Evolutionary conservation across 2,329 filamentous ascomycete genomes (phyloP), one percentile per base, ranked within the genome.

Genomic region (Nothomitra cinnamomea): DNA sequence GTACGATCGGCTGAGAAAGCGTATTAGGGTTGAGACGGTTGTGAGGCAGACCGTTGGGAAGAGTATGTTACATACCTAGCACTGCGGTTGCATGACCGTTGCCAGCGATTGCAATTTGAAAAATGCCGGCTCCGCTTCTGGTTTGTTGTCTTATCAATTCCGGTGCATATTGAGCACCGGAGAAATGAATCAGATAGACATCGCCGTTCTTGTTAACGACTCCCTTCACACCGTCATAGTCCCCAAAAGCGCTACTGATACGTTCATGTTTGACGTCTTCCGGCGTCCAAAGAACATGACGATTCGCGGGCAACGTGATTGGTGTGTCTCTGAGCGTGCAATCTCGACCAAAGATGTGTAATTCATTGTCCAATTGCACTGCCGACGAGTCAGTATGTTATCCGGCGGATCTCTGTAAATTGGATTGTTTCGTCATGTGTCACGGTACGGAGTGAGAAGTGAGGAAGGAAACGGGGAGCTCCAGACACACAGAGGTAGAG

Each of bases 81-180:
- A 41, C 21, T 21, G 51, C 51, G 24, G 32, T 24, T 2, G 42
- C 38, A 5, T n/a, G 21, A 35, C 51, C 51, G 2, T 48, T 53
- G 38, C 51, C 51, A 15, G 51, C 51, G 10, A 53, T 48, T 25
- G 24, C 36, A 17, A 53, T 24, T 10, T 53, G 51, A 6, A n/a
- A 15, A 8, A 47, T 25, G 3, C n/a, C 21, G 12, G 15, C 47
- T 22, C 10, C 8, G 15, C 6, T 5, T 1, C 4, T 3, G 12
- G 43, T 22, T 13, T 28, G 43, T 25, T 28, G 38, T n/a, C 15
- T 25, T 10, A 13, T 21, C 3, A 48, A 28, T 13, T 3, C 28
- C 22, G 28, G 22, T 15, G 43, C 21, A n/a, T n/a, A n/a, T n/a
- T 12, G 21, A 28, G 6, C n/a, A 1, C 10, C n/a, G 1, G 43